Evolutionary conservation across 257 asterid species (phyloP).

Genomic region (Solanum sejunctum): DNA sequence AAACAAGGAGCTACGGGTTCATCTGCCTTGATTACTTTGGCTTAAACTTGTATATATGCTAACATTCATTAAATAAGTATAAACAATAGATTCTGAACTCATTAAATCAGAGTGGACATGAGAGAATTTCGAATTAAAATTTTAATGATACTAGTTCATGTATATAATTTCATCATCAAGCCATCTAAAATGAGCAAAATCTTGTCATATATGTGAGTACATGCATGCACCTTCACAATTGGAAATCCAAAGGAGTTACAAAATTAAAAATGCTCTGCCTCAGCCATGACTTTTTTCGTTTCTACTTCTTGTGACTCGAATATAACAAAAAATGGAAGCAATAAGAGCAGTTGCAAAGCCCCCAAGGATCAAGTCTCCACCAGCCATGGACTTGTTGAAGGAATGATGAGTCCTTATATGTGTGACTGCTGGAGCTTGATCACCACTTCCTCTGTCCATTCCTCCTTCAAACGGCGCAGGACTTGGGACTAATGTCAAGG

Average conservation of each 20-base stretch:
- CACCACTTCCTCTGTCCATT: neutral
- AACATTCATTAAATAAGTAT: neutral
- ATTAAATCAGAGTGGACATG: neutral
- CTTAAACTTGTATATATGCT: neutral
- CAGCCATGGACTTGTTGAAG: constrained; percentile 9
- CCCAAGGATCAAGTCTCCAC: constrained; percentile 29
- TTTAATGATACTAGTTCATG: neutral
- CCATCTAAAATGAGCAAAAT: neutral
- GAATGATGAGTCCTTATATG: constrained; percentile 7
- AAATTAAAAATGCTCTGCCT: neutral
- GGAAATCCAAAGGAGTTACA: neutral
- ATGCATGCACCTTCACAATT: neutral
- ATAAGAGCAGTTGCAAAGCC: constrained; percentile 20
- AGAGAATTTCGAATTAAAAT: neutral
- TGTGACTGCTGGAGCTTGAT: neutral
- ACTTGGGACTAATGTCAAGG: neutral
- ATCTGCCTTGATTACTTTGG: neutral
- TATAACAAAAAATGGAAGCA: constrained; percentile 23
- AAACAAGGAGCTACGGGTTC: neutral
- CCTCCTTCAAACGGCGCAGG: constrained; percentile 5
- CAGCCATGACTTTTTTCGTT: neutral
- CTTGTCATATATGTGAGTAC: neutral
- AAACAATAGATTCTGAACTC: neutral
- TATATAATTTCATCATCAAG: neutral
- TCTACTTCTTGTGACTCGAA: constrained; percentile 17